phyloP scores from a whole-genome alignment of 352 stramenopile species.

The Phytophthora pluvialis region DNA sequence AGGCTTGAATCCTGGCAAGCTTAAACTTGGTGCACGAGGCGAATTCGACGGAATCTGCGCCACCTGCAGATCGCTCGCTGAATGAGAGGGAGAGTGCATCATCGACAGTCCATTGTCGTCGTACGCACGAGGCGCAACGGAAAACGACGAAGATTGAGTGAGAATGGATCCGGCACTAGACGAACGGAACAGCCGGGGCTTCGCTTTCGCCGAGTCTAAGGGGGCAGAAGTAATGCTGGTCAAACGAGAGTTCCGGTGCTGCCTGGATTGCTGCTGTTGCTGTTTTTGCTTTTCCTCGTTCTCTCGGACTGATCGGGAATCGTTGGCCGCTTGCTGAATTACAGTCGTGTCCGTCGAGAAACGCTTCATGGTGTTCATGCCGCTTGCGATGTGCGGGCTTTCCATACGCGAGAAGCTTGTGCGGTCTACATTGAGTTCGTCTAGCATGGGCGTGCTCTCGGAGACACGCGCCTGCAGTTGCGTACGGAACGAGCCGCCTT shows the following conservation, averaged over 20 bases:
- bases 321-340: slow-evolving; percentile 66
- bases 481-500: slow-evolving; percentile 42
- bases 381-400: slow-evolving; percentile 29
- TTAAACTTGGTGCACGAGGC: slow-evolving; percentile 63
- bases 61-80: slow-evolving; percentile 22
- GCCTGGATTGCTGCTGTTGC: slow-evolving; percentile 30
- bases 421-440: slow-evolving; percentile 44
- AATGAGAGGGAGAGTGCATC: slow-evolving; percentile 39
- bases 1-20: slow-evolving; percentile 71
- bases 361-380: slow-evolving; percentile 67
- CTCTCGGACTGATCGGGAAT: slow-evolving; percentile 49
- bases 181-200: slow-evolving; percentile 53
- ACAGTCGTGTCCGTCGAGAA: slow-evolving; percentile 68
- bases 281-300: slow-evolving; percentile 51
- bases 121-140: slow-evolving; percentile 36
- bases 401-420: slow-evolving; percentile 44
- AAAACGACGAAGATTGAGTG: slow-evolving; percentile 38
- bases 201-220: slow-evolving; percentile 36
- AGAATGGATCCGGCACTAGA: slow-evolving; percentile 76
- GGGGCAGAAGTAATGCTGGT: slow-evolving; percentile 41
- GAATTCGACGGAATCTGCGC: slow-evolving; percentile 17
- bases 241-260: slow-evolving; percentile 49
- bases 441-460: slow-evolving; percentile 47
- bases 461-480: slow-evolving; percentile 41
- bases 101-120: slow-evolving; percentile 54